Evolutionary conservation across 495 filamentous ascomycete genomes (phyloP).

Genomic region (Penicillium salamii): DNA sequence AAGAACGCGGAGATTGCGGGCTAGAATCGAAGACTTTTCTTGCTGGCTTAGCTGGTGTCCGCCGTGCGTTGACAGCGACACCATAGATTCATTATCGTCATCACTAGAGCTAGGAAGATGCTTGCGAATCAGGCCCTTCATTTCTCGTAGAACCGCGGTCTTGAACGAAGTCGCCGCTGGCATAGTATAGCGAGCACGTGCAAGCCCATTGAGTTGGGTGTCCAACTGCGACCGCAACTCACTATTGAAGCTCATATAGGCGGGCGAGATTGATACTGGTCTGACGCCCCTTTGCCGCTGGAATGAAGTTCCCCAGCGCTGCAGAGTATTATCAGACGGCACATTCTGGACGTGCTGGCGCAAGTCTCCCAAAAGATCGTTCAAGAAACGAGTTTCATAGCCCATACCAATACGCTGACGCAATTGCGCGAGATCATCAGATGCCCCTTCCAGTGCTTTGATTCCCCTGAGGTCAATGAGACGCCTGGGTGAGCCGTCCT

Average conservation of each 20-base stretch:
- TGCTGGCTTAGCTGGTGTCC: conserved; percentile 71
- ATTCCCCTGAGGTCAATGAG: conserved; percentile 71
- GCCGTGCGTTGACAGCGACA: conserved; percentile 79
- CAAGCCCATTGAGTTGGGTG: conserved; percentile 70
- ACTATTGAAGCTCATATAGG: conserved; percentile 70
- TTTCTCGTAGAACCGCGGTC: conserved; percentile 81
- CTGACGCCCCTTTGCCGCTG: conserved; percentile 64
- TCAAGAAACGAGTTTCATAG: conserved; percentile 79
- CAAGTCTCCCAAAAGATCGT: conserved; percentile 74
- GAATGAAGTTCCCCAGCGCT: conserved; percentile 68
- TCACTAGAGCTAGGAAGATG: conserved; percentile 88
- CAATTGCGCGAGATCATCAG: conserved; percentile 69
- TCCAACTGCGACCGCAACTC: conserved; percentile 64
- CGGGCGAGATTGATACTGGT: conserved; percentile 62
- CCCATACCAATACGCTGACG: conserved; percentile 79
- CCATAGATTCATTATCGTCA: conserved; percentile 87
- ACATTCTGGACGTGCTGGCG: conserved; percentile 78
- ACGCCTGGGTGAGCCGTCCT: conserved; percentile 21
- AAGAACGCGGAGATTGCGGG: conserved; percentile 85
- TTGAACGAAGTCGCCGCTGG: conserved; percentile 82
- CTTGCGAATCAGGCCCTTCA: conserved; percentile 79
- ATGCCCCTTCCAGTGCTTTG: conserved; percentile 76
- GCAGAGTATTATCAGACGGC: conserved; percentile 67
- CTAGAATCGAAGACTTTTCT: conserved; percentile 84
- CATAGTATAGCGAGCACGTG: conserved; percentile 71